These are phyloP conservation scores for Theileria annulata DNA, from an alignment of 169 alveolate species.

Conservation along the genomic window DNA sequence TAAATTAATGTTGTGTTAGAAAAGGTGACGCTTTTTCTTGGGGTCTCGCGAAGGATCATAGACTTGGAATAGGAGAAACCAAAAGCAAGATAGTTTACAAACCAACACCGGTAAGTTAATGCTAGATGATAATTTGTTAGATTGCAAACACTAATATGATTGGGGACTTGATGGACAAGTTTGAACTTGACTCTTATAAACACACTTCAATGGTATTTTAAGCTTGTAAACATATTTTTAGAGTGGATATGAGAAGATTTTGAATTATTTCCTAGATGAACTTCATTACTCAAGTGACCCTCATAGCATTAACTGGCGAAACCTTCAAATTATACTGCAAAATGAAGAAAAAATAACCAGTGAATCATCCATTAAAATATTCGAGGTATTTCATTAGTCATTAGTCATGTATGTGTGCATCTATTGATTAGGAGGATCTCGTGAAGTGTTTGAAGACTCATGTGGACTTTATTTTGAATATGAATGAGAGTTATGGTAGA, in stretches of 20 bases:
- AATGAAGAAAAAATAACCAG: slow-evolving; percentile 68
- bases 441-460: slow-evolving; percentile 65
- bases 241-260: slow-evolving; percentile 24
- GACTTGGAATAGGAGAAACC: slow-evolving; percentile 70
- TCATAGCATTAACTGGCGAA: slow-evolving; percentile 66
- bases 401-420: neutral
- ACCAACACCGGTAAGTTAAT: slow-evolving; percentile 63
- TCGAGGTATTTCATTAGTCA: slow-evolving; percentile 38
- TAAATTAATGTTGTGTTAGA: slow-evolving; percentile 9
- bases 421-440: slow-evolving; percentile 52
- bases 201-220: slow-evolving; percentile 3
- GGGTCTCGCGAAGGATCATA: slow-evolving; percentile 69
- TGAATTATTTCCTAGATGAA: slow-evolving; percentile 36
- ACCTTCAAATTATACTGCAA: slow-evolving; percentile 65
- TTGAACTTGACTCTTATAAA: neutral
- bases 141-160: slow-evolving; percentile 39
- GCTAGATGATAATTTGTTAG: neutral
- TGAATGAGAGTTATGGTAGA: slow-evolving; percentile 43
- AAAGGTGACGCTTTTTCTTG: slow-evolving; percentile 71
- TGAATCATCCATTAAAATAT: slow-evolving; percentile 58
- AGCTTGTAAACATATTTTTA: neutral
- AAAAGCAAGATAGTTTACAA: slow-evolving; percentile 47
- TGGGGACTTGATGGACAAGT: slow-evolving; percentile 44
- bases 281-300: slow-evolving; percentile 49
- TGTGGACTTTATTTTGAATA: slow-evolving; percentile 58